Conservation (phyloP, 257 asterid species). For the Plantago ovata region DNA sequence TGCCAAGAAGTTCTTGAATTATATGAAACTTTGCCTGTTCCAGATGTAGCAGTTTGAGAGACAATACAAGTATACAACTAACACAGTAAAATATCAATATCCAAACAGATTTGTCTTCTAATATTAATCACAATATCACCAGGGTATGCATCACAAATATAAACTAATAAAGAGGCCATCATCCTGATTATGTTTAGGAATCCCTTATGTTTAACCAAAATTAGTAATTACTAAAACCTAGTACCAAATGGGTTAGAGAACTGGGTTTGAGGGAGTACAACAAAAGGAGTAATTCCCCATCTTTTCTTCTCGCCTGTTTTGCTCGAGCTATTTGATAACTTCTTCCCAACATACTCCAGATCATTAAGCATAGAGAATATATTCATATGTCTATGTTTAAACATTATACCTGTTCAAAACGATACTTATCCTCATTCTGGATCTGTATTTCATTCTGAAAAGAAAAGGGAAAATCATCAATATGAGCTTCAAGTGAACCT, state of each 20-base stretch:
- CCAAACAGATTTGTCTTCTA: too few species aligned
- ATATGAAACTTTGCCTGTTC: slow-evolving; percentile 85
- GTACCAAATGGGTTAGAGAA: neutral
- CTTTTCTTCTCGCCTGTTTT: too few species aligned
- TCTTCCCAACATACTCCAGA: neutral
- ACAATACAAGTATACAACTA: too few species aligned
- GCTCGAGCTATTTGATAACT: too few species aligned
- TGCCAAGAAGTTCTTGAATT: slow-evolving; percentile 87
- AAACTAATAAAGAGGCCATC: too few species aligned
- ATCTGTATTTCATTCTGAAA: slow-evolving; percentile 86
- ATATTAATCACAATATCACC: too few species aligned
- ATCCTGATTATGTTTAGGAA: too few species aligned
- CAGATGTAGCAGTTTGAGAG: slow-evolving; percentile 14
- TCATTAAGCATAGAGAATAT: neutral
- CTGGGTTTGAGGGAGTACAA: too few species aligned
- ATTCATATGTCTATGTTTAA: neutral
- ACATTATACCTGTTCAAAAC: slow-evolving; percentile 81
- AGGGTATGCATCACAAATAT: too few species aligned
- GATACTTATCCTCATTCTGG: slow-evolving; percentile 82
- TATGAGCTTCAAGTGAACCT: slow-evolving; percentile 1
- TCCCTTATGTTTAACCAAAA: too few species aligned
- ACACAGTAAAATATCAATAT: too few species aligned
- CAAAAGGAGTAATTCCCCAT: too few species aligned
- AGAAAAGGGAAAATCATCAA: slow-evolving; percentile 18
- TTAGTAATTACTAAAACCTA: slow-evolving; percentile 17